Evolutionary conservation across 163 green algal genomes (phyloP).

Genomic region (Chlamydomonas reinhardtii): DNA sequence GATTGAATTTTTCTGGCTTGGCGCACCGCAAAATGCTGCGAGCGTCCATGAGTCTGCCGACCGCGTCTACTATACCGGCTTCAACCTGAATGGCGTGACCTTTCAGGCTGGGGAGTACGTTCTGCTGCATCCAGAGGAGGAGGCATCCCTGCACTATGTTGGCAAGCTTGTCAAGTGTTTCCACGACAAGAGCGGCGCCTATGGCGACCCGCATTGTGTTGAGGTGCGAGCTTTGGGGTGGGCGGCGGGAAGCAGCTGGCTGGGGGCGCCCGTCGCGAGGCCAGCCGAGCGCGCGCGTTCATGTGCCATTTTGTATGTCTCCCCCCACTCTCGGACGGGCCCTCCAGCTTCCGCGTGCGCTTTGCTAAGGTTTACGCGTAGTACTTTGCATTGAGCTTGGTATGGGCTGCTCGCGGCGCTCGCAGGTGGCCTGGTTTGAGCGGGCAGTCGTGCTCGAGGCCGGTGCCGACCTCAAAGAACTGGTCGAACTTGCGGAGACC

Average conservation of each 20-base stretch:
- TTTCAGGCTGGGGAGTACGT: conserved; percentile 48
- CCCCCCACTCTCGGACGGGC: too few species aligned
- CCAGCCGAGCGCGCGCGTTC: too few species aligned
- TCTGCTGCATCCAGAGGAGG: conserved; percentile 57
- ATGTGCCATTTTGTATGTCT: too few species aligned
- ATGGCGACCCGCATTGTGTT: conserved; percentile 52
- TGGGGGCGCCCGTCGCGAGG: too few species aligned
- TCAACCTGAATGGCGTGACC: conserved; percentile 38
- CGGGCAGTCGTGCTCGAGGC: conserved; percentile 37
- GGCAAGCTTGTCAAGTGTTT: conserved; percentile 48
- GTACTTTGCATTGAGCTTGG: too few species aligned
- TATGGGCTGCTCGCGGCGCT: too few species aligned
- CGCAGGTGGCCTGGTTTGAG: conserved; percentile 61
- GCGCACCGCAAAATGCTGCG: conserved; percentile 4
- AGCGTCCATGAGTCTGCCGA: too few species aligned
- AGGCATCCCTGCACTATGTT: conserved; percentile 53
- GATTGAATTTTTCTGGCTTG: conserved; percentile 36
- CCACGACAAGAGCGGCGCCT: conserved; percentile 23
- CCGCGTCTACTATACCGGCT: conserved; percentile 13
- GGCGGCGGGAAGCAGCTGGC: too few species aligned
- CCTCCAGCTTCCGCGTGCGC: too few species aligned
- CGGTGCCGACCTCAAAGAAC: conserved; percentile 20
- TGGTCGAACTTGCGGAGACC: conserved; percentile 53
- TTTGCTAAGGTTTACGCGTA: too few species aligned
- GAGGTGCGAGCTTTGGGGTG: conserved; percentile 35